Conservation (phyloP, 306 rosid species). For the Calophaca sinica region DNA sequence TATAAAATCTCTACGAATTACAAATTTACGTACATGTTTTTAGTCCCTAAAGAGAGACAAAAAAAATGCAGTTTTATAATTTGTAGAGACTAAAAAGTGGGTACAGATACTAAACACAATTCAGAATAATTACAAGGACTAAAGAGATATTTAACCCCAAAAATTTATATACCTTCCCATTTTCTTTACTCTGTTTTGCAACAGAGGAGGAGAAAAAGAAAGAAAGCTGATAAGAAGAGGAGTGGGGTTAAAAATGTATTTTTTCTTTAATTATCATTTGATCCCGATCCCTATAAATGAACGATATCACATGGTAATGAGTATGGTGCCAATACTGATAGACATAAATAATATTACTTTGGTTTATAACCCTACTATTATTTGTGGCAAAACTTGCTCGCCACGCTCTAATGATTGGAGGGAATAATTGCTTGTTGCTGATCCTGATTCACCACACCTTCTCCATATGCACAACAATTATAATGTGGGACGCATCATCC, state of each 20-base stretch:
- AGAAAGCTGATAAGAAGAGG: not conserved
- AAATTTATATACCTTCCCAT: not conserved
- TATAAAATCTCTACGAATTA: too few relatives aligned
- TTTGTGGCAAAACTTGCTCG: conserved; percentile 40
- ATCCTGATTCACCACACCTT: conserved; percentile 37
- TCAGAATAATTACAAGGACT: too few relatives aligned
- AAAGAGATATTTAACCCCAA: too few relatives aligned
- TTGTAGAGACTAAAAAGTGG: too few relatives aligned
- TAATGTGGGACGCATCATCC: conserved; percentile 38
- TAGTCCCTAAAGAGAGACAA: too few relatives aligned
- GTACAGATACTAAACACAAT: too few relatives aligned
- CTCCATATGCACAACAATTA: conserved; percentile 46
- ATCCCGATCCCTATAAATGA: conserved; percentile 41
- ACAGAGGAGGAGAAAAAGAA: not conserved
- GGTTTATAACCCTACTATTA: not conserved
- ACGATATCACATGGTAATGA: conserved; percentile 48
- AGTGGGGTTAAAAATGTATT: conserved; percentile 37
- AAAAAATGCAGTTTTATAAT: too few relatives aligned
- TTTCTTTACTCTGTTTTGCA: not conserved
- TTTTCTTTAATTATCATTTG: conserved; percentile 9
- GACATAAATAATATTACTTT: not conserved
- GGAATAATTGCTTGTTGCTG: conserved; percentile 30
- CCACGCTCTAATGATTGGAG: conserved; percentile 45
- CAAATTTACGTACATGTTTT: too few relatives aligned
- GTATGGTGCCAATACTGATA: conserved; percentile 27